phyloP scores from a whole-genome alignment of 768 basidiomycete species.

The Hemileccinum impolitum region DNA sequence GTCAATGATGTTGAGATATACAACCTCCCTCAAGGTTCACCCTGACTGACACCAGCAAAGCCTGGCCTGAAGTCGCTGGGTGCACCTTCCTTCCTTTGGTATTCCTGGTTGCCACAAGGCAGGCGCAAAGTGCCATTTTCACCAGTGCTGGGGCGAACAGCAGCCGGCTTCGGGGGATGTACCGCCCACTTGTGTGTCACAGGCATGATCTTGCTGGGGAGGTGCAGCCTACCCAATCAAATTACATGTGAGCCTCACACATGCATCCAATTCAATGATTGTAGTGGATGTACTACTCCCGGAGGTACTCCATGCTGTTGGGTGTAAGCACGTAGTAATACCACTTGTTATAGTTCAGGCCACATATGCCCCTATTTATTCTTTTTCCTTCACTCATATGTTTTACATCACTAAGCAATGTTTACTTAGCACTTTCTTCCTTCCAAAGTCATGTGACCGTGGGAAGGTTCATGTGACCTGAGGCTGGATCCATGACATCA shows the following conservation, averaged over 20 bases:
- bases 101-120: slow-evolving; percentile 86
- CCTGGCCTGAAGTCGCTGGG: slow-evolving; percentile 87
- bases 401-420: no score
- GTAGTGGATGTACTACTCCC: slow-evolving; percentile 60
- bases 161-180: slow-evolving; percentile 80
- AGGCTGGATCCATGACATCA: no score
- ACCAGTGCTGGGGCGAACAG: slow-evolving; percentile 65
- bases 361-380: no score
- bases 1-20: background rate
- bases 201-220: slow-evolving; percentile 94
- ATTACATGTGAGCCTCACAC: background rate
- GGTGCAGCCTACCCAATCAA: slow-evolving; percentile 73
- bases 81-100: slow-evolving; percentile 84
- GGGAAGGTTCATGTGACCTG: no score
- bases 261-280: background rate
- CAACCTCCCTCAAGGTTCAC: slow-evolving; percentile 67
- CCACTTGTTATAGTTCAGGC: no score
- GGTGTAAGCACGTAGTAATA: slow-evolving; percentile 98
- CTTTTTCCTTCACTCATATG: no score
- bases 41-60: slow-evolving; percentile 86
- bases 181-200: slow-evolving; percentile 96
- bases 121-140: slow-evolving; percentile 81
- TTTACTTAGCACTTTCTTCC: no score
- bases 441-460: no score
- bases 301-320: slow-evolving; percentile 95